These are phyloP conservation scores for Aspergillus neotritici DNA, from an alignment of 2,329 filamentous ascomycete genomes.

Conservation along the genomic window DNA sequence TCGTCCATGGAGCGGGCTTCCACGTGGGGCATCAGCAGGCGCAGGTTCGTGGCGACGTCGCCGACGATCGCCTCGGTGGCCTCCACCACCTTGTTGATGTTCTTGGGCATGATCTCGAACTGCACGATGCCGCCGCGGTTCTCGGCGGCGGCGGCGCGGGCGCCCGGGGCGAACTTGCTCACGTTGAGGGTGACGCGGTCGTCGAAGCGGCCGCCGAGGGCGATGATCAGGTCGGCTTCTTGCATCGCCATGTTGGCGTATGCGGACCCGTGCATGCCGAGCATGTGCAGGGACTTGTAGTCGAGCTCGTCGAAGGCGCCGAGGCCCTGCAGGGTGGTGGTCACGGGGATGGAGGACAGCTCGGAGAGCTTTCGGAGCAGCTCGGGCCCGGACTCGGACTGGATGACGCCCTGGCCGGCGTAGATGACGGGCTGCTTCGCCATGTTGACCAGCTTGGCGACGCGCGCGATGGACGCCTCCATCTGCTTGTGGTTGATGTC, in stretches of 20 bases:
- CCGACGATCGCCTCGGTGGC: slow-evolving; percentile 88
- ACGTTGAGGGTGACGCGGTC: slow-evolving; percentile 79
- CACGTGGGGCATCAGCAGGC: slow-evolving; percentile 64
- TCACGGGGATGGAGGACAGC: slow-evolving; percentile 82
- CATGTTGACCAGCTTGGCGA: slow-evolving; percentile 72
- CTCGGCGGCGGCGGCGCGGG: slow-evolving; percentile 71
- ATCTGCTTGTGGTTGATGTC: slow-evolving; percentile 51
- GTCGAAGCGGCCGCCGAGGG: slow-evolving; percentile 84
- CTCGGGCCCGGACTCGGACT: slow-evolving; percentile 65
- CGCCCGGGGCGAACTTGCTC: slow-evolving; percentile 75
- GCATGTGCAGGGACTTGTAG: slow-evolving; percentile 87
- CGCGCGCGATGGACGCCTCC: slow-evolving; percentile 71
- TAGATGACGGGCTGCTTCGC: slow-evolving; percentile 90
- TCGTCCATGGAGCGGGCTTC: slow-evolving; percentile 46
- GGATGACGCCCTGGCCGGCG: slow-evolving; percentile 78
- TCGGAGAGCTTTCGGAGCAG: slow-evolving; percentile 74
- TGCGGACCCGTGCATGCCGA: slow-evolving; percentile 90
- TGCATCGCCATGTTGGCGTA: slow-evolving; percentile 97
- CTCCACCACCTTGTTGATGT: slow-evolving; percentile 97
- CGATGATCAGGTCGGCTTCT: slow-evolving; percentile 86
- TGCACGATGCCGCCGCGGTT: slow-evolving; percentile 86
- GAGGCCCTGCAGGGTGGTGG: slow-evolving; percentile 84
- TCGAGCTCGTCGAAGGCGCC: slow-evolving; percentile 86
- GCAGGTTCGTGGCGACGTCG: slow-evolving; percentile 73
- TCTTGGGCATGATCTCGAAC: slow-evolving; percentile 95